Evolutionary conservation across 1,284 basidiomycete species (phyloP).

Genomic region (Tylopilus orsonianus): DNA sequence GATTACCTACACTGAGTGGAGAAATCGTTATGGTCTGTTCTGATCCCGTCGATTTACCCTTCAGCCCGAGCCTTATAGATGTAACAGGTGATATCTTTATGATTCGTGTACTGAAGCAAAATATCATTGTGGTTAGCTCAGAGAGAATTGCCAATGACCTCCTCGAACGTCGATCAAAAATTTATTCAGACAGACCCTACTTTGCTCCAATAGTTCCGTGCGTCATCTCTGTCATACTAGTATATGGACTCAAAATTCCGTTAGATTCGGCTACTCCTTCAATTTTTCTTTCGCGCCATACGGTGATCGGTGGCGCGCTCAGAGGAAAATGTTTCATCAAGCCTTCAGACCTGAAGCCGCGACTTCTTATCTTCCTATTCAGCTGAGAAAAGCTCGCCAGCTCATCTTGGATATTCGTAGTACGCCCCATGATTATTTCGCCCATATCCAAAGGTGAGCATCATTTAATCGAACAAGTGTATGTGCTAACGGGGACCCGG

Average conservation of each 20-base stretch:
- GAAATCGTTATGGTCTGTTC: constrained; percentile 17
- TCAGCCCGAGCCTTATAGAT: neutral
- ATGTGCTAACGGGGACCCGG: neutral
- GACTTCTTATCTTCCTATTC: constrained; percentile 18
- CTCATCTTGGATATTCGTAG: constrained; percentile 21
- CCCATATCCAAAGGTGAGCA: constrained; percentile 22
- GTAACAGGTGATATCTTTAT: constrained; percentile 24
- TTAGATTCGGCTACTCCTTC: constrained; percentile 29
- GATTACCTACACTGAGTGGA: constrained; percentile 24
- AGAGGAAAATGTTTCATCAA: constrained; percentile 31
- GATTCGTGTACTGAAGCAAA: constrained; percentile 23
- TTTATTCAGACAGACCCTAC: constrained; percentile 30
- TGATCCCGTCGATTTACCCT: neutral
- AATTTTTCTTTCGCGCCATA: constrained; percentile 22
- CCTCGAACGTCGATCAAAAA: constrained; percentile 22
- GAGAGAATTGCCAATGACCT: constrained; percentile 26
- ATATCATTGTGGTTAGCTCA: constrained; percentile 26
- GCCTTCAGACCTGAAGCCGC: constrained; percentile 25
- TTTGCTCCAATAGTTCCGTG: constrained; percentile 26
- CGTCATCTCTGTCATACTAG: neutral
- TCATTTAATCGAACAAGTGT: neutral
- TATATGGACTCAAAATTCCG: neutral
- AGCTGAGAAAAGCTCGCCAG: constrained; percentile 21
- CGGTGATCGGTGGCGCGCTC: constrained; percentile 24
- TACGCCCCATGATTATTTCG: constrained; percentile 14